Conservation (phyloP, 2,329 filamentous ascomycete species). For the Magnaporthiopsis incrustans region DNA sequence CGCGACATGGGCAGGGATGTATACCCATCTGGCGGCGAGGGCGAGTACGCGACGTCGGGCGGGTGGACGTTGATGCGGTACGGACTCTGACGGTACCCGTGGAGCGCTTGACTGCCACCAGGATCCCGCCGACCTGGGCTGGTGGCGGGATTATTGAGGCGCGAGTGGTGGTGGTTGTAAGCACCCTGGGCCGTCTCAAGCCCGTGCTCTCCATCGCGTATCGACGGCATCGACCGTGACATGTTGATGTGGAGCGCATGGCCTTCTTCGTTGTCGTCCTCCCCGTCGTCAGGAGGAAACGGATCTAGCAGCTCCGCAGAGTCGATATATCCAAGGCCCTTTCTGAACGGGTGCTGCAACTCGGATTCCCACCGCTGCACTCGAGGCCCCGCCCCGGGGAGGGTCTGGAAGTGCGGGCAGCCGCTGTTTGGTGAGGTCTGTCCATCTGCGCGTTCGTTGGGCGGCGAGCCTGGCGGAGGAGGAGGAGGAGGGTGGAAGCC, state of each 20-base stretch:
- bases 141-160: not conserved
- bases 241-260: not conserved
- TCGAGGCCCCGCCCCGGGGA: conserved; percentile 1
- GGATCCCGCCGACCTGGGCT: not conserved
- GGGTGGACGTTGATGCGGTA: conserved; percentile 16
- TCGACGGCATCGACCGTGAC: conserved; percentile 6
- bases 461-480: conserved; percentile 9
- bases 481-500: conserved; percentile 21
- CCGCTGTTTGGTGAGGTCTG: not conserved
- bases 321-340: conserved; percentile 15
- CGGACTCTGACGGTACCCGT: conserved; percentile 10
- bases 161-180: not conserved
- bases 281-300: conserved; percentile 10
- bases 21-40: conserved; percentile 27
- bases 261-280: not conserved
- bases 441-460: not conserved
- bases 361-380: conserved; percentile 21
- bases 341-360: conserved; percentile 15
- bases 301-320: conserved; percentile 13
- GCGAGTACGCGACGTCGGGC: conserved; percentile 15
- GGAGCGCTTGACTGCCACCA: not conserved
- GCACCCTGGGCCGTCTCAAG: not conserved
- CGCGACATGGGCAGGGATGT: conserved; percentile 43
- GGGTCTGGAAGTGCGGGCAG: conserved; percentile 8
- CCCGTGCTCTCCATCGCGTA: conserved; percentile 1